phyloP scores from a whole-genome alignment of 371 early-diverging fungal genomes.

The Mortierella sp. region DNA sequence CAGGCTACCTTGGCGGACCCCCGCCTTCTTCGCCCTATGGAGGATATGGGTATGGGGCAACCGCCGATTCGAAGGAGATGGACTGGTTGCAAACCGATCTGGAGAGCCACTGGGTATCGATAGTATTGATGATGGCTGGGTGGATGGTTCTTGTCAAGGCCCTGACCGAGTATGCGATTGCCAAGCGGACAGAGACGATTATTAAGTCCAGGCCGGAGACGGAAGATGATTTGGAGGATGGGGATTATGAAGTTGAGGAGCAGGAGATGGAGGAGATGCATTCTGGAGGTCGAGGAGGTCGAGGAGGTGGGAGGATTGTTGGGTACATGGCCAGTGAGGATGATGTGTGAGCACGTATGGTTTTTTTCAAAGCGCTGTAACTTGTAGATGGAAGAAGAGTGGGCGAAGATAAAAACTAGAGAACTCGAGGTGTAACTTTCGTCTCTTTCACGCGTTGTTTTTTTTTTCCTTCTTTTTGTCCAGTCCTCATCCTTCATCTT shows the following conservation, averaged over 20 bases:
- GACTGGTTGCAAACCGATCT: constrained; percentile 32
- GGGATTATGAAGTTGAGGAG: neutral
- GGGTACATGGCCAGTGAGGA: neutral
- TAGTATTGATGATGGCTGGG: constrained; percentile 66
- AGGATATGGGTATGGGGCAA: neutral
- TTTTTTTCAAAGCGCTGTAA: neutral
- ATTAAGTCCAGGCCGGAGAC: constrained; percentile 31
- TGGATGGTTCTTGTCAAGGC: constrained; percentile 70
- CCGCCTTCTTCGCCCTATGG: neutral
- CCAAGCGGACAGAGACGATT: constrained; percentile 65
- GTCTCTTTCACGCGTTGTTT: too few species aligned
- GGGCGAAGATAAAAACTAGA: too few species aligned
- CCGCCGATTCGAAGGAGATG: constrained; percentile 24
- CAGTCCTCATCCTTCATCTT: too few species aligned
- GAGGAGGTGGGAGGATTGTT: neutral
- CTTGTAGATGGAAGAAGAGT: too few species aligned
- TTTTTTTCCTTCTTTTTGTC: too few species aligned
- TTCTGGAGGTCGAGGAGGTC: too few species aligned
- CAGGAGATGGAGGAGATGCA: neutral
- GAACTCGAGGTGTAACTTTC: too few species aligned
- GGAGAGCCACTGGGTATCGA: constrained; percentile 36
- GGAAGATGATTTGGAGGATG: constrained; percentile 3
- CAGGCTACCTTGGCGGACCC: constrained; percentile 27
- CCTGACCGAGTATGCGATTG: constrained; percentile 61
- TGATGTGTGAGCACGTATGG: neutral